Evolutionary conservation across 352 stramenopile genomes (phyloP), one percentile per base, ranked within the genome.

Genomic region (Pythium apleroticum): DNA sequence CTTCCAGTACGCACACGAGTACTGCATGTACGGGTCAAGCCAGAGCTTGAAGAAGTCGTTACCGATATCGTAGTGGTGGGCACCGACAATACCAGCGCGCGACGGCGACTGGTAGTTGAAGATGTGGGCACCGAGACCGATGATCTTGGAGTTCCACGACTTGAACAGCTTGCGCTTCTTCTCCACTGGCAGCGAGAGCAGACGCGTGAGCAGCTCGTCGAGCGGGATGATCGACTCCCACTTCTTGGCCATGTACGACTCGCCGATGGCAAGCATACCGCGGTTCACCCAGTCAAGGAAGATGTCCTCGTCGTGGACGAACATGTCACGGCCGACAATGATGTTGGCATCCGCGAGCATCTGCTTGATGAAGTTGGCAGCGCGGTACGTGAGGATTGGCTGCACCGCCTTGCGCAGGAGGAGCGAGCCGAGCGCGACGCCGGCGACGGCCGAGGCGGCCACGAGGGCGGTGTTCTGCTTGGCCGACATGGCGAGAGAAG

Each of bases 21-120:
- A 95, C 69, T 95, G 86, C 81, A 95, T 91, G 74, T 89, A 85
- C 27, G 82, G 84, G 78, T 93, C 86, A 10, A 95, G 74, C 86
- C 86, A 95, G 65, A 93, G 82, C 78, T 93, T 90, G 78, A 93
- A 95, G 55, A 95, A 95, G 68, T 95, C 86, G 73, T 95, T 95
- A 60, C 86, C 86, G 35, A 95, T 78, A 68, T 95, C 86, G 73
- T 95, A 95, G 74, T 95, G 86, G 79, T 92, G 82, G 37, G 84
- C 82, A 41, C 84, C 86, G 52, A 95, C 86, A 27, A 95, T 95
- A 17, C 86, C 84, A 25, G 86, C 84, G 31, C 86, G 82, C 65
- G 84, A 91, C 6, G 84, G 82, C 65, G 86, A 95, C 73, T 95
- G 86, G 73, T 93, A 95, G 75, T 95, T 95, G 72, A 95, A 95